Evolutionary conservation across 164 flowering plant species (phyloP), one percentile per base, ranked within the genome.

Genomic region (Taxillus chinensis): DNA sequence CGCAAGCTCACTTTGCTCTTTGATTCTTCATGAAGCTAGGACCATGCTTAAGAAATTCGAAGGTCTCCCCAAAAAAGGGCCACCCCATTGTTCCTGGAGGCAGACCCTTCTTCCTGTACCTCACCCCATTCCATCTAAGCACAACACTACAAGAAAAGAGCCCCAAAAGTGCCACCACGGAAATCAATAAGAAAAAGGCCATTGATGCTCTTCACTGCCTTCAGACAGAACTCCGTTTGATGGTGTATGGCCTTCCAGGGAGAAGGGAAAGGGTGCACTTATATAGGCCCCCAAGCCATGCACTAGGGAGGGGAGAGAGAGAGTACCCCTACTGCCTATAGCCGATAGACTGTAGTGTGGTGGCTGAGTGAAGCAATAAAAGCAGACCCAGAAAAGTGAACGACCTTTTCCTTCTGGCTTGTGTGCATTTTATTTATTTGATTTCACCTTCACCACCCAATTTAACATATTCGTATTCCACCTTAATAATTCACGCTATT

Each of bases 41-140:
- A 3, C 97, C 97, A 53, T 78, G 92, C 53, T 82, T 90, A 4
- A 92, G 87, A 67, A 92, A 92, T 82, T 92, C 96, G 49, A 90
- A 82, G 15, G 98, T 92, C 64, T 90, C 98, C 0, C 98, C 98
- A 74, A 90, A 79, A 41, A 92, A 65, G 0, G 98, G 98, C 98
- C 97, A 92, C 7, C 97, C 97, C 98, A 90, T 92, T 15, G 97
- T 90, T 5, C 98, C 98, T 1, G 93, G 97, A 45, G 98, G 98
- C 65, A 92, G 69, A 0, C 89, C 87, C 70, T 85, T 88, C 79
- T 77, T 87, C 71, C 79, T 81, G 77, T 82, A 90, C 64, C 76
- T 85, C 66, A 92, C 64, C 62, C 83, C 90, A 76, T 88, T 90
- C 96, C 93, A 88, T 74, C 76, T 83, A 64, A 92, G 64, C 57